phyloP scores from a whole-genome alignment of 2,329 filamentous ascomycete genomes.

The Fusarium xyrophilum region DNA sequence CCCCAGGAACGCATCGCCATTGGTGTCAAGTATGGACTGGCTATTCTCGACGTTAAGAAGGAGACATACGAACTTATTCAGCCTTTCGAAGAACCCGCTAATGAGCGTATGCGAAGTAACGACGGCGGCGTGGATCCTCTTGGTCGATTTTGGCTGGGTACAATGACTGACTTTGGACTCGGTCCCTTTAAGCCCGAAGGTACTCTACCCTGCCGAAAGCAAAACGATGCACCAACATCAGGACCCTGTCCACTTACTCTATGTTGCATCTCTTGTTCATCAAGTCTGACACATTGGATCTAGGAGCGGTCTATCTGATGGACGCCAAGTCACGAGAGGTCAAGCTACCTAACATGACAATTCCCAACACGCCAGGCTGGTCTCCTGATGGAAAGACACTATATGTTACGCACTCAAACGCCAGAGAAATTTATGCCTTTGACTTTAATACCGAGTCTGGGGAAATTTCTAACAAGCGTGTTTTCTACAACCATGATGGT shows the following conservation, averaged over 20 bases:
- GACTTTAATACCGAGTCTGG: constrained; percentile 74
- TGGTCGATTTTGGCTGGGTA: constrained; percentile 84
- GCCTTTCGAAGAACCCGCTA: constrained; percentile 53
- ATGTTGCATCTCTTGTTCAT: background rate
- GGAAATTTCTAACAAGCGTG: constrained; percentile 69
- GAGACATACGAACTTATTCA: constrained; percentile 62
- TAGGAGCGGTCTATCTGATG: constrained; percentile 78
- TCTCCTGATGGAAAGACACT: constrained; percentile 74
- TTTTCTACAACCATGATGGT: constrained; percentile 74
- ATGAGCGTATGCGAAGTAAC: constrained; percentile 71
- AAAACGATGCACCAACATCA: background rate
- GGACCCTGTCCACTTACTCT: background rate
- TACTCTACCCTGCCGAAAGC: constrained; percentile 37
- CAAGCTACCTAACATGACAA: constrained; percentile 70
- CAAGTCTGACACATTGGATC: constrained; percentile 4
- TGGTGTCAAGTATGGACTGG: constrained; percentile 82
- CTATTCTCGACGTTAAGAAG: constrained; percentile 72
- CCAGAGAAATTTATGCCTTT: constrained; percentile 73
- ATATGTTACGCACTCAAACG: constrained; percentile 84
- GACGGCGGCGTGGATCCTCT: constrained; percentile 82
- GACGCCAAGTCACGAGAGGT: constrained; percentile 65
- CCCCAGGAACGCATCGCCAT: constrained; percentile 72
- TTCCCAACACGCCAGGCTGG: constrained; percentile 88
- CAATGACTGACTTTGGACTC: constrained; percentile 77
- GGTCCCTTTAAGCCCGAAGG: constrained; percentile 67